phyloP scores from a whole-genome alignment of 163 green algal genomes.

The Coccomyxa subellipsoidea region DNA sequence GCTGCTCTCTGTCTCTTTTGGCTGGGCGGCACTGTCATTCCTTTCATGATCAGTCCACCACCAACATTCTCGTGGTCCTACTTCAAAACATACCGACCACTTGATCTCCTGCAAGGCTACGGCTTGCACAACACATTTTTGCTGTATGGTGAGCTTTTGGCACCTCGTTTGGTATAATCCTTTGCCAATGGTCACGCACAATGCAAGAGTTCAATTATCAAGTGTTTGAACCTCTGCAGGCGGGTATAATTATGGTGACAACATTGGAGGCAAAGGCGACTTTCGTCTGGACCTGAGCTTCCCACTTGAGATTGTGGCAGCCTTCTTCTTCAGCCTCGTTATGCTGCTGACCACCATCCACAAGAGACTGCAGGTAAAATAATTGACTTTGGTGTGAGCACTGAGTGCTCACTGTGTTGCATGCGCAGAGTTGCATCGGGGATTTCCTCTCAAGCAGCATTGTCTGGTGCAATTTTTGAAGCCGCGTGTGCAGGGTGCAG shows the following conservation, averaged over 20 bases:
- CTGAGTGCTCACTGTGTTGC: too few species aligned
- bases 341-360: conserved; percentile 35
- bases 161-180: too few species aligned
- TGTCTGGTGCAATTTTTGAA: too few species aligned
- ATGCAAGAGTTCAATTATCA: too few species aligned
- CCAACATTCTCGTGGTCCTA: conserved; percentile 34
- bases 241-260: neutral
- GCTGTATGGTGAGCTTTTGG: conserved; percentile 30
- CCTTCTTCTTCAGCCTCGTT: conserved; percentile 27
- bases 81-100: conserved; percentile 18
- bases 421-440: too few species aligned
- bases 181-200: too few species aligned
- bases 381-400: too few species aligned
- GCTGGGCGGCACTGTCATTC: conserved; percentile 25
- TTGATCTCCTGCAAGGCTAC: conserved; percentile 33
- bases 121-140: conserved; percentile 39
- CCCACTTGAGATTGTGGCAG: conserved; percentile 19
- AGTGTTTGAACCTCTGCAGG: too few species aligned
- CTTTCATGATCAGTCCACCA: conserved; percentile 39
- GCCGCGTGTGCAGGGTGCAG: conserved; percentile 20
- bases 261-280: neutral
- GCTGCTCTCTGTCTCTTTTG: conserved; percentile 27
- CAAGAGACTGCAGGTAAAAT: conserved; percentile 19
- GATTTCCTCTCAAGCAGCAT: too few species aligned
- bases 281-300: conserved; percentile 23